A percentile compares a stretch with the other conserved stretches of the same genome.
phyloP scores from a whole-genome alignment of 768 basidiomycete genomes.

The Favolaschia claudopus region DNA sequence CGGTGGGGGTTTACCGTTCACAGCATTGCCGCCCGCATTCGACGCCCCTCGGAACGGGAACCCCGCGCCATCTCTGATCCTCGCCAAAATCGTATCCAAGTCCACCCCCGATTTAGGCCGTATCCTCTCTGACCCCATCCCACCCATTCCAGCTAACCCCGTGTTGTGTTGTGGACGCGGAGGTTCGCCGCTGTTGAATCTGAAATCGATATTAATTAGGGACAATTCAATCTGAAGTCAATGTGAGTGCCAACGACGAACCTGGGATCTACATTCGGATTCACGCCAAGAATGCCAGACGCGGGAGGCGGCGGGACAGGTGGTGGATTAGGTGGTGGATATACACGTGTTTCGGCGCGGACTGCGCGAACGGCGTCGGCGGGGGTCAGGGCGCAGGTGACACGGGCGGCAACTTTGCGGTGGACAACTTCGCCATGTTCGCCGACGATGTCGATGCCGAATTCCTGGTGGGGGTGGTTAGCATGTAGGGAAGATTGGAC shows the following conservation, averaged over 20 bases:
- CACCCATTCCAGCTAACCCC: conserved; percentile 25
- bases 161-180: neutral
- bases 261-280: too few relatives aligned
- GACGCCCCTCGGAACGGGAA: neutral
- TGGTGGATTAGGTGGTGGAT: neutral
- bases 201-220: neutral
- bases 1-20: too few relatives aligned
- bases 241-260: too few relatives aligned
- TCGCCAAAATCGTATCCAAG: conserved; percentile 15
- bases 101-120: conserved; percentile 12
- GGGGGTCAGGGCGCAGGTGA: conserved; percentile 61
- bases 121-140: conserved; percentile 26
- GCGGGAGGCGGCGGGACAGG: neutral
- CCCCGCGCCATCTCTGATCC: conserved; percentile 13
- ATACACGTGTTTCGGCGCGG: conserved; percentile 43
- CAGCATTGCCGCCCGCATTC: too few relatives aligned
- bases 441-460: conserved; percentile 75
- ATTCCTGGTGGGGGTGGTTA: conserved; percentile 53
- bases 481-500: neutral
- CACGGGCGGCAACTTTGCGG: conserved; percentile 74
- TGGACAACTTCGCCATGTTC: conserved; percentile 76
- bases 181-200: neutral
- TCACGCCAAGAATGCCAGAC: neutral
- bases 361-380: conserved; percentile 57
- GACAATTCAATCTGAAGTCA: too few relatives aligned